Base-by-base conservation (phyloP, 1,284 basidiomycete genomes). In the Taiwanofungus camphoratus region DNA sequence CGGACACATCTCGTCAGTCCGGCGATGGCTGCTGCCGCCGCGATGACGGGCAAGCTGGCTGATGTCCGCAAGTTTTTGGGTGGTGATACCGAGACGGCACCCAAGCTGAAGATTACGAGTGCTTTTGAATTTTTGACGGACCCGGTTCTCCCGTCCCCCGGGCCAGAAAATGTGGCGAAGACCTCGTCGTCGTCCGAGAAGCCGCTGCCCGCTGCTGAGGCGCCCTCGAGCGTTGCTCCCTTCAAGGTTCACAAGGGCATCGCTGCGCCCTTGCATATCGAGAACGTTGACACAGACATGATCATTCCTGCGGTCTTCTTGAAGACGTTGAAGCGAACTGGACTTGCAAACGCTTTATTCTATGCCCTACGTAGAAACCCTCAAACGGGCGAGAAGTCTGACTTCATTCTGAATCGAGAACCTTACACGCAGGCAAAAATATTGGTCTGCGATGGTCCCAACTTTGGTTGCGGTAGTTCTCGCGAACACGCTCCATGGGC, bases 401-500 rank as follows among this genome's bases (percentile, higher is more conserved):
- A 94, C 60, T 96, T 97, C 58, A 70, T 97, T 41, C 76, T 97
- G 53, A 96, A 97, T 70, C 80, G 84, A 49, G 74, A 81, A 45
- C 92, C 91, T 2, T 96, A 86, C 62, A 75, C 84, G 49, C 68
- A 82, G 46, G 75, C 92, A 9, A 88, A 79, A 64, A 89, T 96
- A 50, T 73, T 97, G 31, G 86, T 97, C 36, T 92, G 87, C 59
- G 92, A 84, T 5, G 93, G 90, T 27, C 76, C 78, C 57, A 97
- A 97, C 74, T 97, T 97, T 68, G 93, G 93, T 11, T 97, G 93
- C 56, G 93, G 92, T 26, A 92, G 84, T 63, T 94, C 86, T 60
- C 85, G 89, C 52, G 94, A 97, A 64, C 94, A 97, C 61, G 93
- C 93, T 12, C 92, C 92, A 1, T 97, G 93, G 93, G 92, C 92